phyloP scores from a whole-genome alignment of 139 green algal genomes.

The Chlorella ohadii region DNA sequence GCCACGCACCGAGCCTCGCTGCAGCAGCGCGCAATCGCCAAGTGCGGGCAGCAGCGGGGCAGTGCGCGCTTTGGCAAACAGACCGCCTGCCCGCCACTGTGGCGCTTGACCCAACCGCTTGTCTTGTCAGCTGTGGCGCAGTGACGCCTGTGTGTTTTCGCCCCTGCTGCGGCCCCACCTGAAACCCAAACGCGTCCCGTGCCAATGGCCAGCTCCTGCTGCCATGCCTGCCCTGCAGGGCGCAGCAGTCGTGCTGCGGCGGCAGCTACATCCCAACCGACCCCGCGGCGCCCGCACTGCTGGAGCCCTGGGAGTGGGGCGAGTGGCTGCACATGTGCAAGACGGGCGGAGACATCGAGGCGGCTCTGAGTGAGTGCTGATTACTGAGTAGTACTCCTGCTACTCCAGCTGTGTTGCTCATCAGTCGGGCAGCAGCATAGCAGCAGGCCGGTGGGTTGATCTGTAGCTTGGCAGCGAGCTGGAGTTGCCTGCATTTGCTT shows the following conservation, averaged over 20 bases:
- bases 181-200: too few species aligned
- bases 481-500: too few species aligned
- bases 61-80: too few species aligned
- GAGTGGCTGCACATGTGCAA: slow-evolving; percentile 13
- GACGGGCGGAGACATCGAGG: not conserved
- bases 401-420: too few species aligned
- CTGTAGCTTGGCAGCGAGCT: not conserved
- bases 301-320: slow-evolving; percentile 14
- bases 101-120: too few species aligned
- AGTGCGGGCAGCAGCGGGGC: too few species aligned
- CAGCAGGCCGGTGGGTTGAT: not conserved
- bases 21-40: not conserved
- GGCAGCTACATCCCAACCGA: not conserved
- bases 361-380: slow-evolving; percentile 9
- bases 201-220: too few species aligned
- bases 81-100: too few species aligned
- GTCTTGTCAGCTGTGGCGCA: too few species aligned
- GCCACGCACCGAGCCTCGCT: slow-evolving; percentile 3
- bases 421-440: not conserved
- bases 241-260: not conserved
- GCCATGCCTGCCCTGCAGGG: not conserved
- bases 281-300: not conserved
- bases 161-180: too few species aligned
- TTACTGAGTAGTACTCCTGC: too few species aligned
- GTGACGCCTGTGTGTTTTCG: too few species aligned